Evolutionary conservation across 2,329 filamentous ascomycete species (phyloP).

Genomic region (Lithohypha guttulata): DNA sequence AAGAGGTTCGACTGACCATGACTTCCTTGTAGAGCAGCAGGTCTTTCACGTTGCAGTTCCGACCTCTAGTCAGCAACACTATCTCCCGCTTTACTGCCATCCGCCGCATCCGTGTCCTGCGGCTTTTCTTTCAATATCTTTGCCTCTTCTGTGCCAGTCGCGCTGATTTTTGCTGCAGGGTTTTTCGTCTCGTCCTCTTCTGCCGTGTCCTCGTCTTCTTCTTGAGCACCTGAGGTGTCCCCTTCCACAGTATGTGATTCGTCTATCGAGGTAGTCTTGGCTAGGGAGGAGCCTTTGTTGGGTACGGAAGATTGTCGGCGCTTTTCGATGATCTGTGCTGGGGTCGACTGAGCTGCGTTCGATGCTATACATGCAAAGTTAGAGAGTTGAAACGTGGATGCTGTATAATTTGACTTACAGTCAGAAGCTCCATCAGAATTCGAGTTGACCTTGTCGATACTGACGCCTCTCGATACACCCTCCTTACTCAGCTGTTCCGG

Average conservation of each 20-base stretch:
- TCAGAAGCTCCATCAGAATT: too few species aligned
- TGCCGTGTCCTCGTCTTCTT: slow-evolving; percentile 16
- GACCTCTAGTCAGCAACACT: slow-evolving; percentile 21
- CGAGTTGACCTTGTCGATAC: slow-evolving; percentile 17
- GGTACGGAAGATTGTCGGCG: slow-evolving; percentile 13
- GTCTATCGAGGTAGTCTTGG: slow-evolving; percentile 15
- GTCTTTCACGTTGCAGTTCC: too few species aligned
- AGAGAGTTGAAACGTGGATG: slow-evolving; percentile 4
- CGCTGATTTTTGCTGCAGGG: slow-evolving; percentile 3
- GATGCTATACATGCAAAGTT: slow-evolving; percentile 7
- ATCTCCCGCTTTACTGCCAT: slow-evolving; percentile 20
- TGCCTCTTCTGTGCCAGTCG: slow-evolving; percentile 15
- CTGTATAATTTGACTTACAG: too few species aligned
- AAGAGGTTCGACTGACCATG: too few species aligned
- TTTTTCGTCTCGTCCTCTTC: slow-evolving; percentile 6
- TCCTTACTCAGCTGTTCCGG: slow-evolving; percentile 16
- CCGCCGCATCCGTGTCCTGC: slow-evolving; percentile 20
- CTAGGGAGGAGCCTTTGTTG: slow-evolving; percentile 11
- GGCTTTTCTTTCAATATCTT: slow-evolving; percentile 13
- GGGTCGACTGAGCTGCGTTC: slow-evolving; percentile 13
- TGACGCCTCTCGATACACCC: slow-evolving; percentile 17
- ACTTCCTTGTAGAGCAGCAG: too few species aligned
- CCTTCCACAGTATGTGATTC: slow-evolving; percentile 18
- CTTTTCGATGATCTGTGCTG: slow-evolving; percentile 16
- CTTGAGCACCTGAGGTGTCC: slow-evolving; percentile 10